These are phyloP conservation scores for Hypoxylon sp. DNA, from an alignment of 2,329 filamentous ascomycete genomes.

Conservation along the genomic window DNA sequence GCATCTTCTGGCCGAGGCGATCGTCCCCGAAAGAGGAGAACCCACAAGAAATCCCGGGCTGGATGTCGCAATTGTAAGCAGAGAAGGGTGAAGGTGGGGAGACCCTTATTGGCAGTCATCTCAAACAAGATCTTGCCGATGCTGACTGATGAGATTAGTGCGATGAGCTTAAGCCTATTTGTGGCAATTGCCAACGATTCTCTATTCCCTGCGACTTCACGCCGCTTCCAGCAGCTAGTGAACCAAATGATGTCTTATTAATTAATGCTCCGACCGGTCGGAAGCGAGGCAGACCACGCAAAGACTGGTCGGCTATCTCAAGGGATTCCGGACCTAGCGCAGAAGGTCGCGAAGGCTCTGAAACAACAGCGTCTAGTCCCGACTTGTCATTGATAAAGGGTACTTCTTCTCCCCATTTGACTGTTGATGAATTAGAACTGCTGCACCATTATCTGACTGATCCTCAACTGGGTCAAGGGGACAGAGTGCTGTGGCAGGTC, in stretches of 20 bases:
- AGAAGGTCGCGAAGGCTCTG: background rate
- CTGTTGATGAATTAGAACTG: slow-evolving; percentile 49
- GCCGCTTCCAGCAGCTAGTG: background rate
- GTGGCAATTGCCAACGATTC: slow-evolving; percentile 15
- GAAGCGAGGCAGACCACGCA: slow-evolving; percentile 26
- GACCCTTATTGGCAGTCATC: background rate
- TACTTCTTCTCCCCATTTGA: slow-evolving; percentile 11
- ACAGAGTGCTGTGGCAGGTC: slow-evolving; percentile 41
- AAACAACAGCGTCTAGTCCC: background rate
- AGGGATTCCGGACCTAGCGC: background rate
- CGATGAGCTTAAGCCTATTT: slow-evolving; percentile 21
- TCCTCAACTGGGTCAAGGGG: slow-evolving; percentile 40
- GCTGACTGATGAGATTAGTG: slow-evolving; percentile 9
- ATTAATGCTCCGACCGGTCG: background rate
- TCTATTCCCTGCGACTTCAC: slow-evolving; percentile 5
- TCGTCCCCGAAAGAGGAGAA: slow-evolving; percentile 8
- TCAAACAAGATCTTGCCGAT: background rate
- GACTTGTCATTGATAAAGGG: too few relatives aligned
- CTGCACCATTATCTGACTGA: slow-evolving; percentile 48
- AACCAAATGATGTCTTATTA: background rate
- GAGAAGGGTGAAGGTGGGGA: slow-evolving; percentile 21
- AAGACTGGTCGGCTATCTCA: slow-evolving; percentile 19
- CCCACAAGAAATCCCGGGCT: slow-evolving; percentile 14
- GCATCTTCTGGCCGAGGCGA: background rate
- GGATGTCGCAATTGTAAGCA: slow-evolving; percentile 22